Base-by-base conservation (phyloP, 805 yeast genomes). In the Nakazawaea peltata region DNA sequence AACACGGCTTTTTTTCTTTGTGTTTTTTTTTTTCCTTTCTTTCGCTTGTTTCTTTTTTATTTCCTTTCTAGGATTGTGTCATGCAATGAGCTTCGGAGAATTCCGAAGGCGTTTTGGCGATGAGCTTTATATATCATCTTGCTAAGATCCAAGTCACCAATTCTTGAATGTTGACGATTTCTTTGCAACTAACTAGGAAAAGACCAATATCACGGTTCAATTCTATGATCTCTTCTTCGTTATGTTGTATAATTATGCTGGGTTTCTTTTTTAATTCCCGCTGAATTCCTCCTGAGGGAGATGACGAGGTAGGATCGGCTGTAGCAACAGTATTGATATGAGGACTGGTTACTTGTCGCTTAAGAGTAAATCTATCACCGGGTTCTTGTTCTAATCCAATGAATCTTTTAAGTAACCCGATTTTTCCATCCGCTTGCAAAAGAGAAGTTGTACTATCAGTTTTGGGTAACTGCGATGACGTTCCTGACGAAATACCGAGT, bases 101-200 rank as follows among this genome's bases (percentile, higher is more conserved):
- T n/a, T n/a, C n/a, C n/a, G n/a, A n/a, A n/a, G n/a, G n/a, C n/a
- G n/a, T n/a, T n/a, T n/a, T n/a, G n/a, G n/a, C n/a, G n/a, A n/a
- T n/a, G n/a, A n/a, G n/a, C n/a, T n/a, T n/a, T n/a, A n/a, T n/a
- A n/a, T n/a, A n/a, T 27, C 26, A 37, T 17, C 39, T 30, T 8
- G 40, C 46, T 16, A 39, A 16, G 17, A 52, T 44, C 57, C 55
- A 52, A 12, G 37, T 28, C n/a, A 43, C 25, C 5, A 50, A 26
- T 12, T 45, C 50, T 4, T 40, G 33, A 10, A 48, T 26, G 5
- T 33, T 13, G 19, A 46, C 51, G n/a, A 33, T 40, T 1, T 30
- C 32, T 28, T 43, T 44, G 34, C 50, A 41, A 31, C 52, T 49
- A 23, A 47, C 34, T 13, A 49, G 26, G 22, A 47, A 48, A 30